A percentile compares a stretch with the other conserved stretches of the same genome.
phyloP scores from a whole-genome alignment of 306 rosid genomes.

The Luffa aegyptiaca region DNA sequence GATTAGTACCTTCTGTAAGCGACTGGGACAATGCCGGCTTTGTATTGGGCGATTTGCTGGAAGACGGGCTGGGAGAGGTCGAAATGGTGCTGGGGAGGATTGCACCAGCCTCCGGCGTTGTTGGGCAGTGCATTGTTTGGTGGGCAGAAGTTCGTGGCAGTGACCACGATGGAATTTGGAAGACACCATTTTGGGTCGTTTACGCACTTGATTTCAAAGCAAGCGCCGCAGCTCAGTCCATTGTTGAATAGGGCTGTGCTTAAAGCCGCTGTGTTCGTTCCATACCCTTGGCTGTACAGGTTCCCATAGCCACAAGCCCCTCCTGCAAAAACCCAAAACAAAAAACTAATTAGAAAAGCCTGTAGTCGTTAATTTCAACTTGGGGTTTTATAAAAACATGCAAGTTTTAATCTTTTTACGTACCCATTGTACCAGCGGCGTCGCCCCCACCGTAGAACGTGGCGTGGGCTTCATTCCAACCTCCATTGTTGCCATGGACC shows the following conservation, averaged over 20 bases:
- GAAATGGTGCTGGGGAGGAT: slow-evolving; percentile 72
- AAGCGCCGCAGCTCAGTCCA: slow-evolving; percentile 69
- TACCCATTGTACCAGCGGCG: slow-evolving; percentile 87
- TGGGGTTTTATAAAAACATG: background rate
- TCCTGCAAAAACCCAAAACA: slow-evolving; percentile 23
- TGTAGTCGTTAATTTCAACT: background rate
- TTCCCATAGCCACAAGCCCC: slow-evolving; percentile 87
- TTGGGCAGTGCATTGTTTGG: slow-evolving; percentile 62
- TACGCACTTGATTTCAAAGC: slow-evolving; percentile 57
- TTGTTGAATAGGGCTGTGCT: slow-evolving; percentile 70
- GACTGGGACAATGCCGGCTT: slow-evolving; percentile 69
- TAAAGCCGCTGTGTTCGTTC: slow-evolving; percentile 64
- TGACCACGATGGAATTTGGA: slow-evolving; percentile 39
- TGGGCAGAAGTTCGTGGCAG: slow-evolving; percentile 78
- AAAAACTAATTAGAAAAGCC: background rate
- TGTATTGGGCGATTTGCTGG: slow-evolving; percentile 48
- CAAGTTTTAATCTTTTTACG: background rate
- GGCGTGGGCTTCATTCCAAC: slow-evolving; percentile 68
- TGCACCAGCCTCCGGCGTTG: slow-evolving; percentile 81
- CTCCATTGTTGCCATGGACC: slow-evolving; percentile 21
- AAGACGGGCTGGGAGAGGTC: slow-evolving; percentile 73
- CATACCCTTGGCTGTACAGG: slow-evolving; percentile 63
- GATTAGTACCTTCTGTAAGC: slow-evolving; percentile 42
- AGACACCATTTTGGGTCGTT: slow-evolving; percentile 57
- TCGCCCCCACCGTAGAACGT: slow-evolving; percentile 91